phyloP scores from a whole-genome alignment of 495 filamentous ascomycete species.

The Hypoxylon subgilvum region DNA sequence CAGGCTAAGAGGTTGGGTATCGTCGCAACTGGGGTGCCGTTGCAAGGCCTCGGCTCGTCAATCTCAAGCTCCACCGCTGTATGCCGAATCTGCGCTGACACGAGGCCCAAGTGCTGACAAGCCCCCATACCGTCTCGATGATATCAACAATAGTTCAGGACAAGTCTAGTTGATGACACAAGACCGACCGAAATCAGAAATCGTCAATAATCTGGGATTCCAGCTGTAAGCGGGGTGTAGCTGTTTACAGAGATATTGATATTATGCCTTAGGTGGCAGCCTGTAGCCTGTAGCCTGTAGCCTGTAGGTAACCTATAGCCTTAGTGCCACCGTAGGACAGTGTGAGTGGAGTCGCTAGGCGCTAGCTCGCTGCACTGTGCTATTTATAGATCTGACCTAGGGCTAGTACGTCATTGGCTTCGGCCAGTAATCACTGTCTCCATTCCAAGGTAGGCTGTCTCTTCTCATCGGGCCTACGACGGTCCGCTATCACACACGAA shows the following conservation, averaged over 20 bases:
- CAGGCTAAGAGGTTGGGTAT: conserved; percentile 11
- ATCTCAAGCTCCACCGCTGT: conserved; percentile 1
- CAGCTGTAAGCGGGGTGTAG: no score
- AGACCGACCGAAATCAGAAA: not conserved
- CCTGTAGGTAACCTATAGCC: no score
- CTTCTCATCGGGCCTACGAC: not conserved
- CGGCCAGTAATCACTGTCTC: not conserved
- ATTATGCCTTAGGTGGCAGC: no score
- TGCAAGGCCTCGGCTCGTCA: conserved; percentile 4
- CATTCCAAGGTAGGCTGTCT: not conserved
- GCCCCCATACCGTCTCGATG: conserved; percentile 8
- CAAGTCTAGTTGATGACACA: not conserved
- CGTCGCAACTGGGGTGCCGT: not conserved
- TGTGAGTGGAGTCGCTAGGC: conserved; percentile 20
- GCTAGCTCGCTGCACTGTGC: conserved; percentile 22
- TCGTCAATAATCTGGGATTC: not conserved
- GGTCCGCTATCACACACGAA: not conserved
- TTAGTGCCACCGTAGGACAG: conserved; percentile 12
- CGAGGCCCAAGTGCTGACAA: not conserved
- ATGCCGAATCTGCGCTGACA: not conserved
- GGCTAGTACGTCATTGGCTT: conserved; percentile 21
- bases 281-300: no score
- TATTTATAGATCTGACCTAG: conserved; percentile 28
- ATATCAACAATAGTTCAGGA: not conserved
- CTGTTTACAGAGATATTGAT: no score